Base-by-base conservation (phyloP, 1,139 yeast genomes). In the Debaryomyces nepalensis region DNA sequence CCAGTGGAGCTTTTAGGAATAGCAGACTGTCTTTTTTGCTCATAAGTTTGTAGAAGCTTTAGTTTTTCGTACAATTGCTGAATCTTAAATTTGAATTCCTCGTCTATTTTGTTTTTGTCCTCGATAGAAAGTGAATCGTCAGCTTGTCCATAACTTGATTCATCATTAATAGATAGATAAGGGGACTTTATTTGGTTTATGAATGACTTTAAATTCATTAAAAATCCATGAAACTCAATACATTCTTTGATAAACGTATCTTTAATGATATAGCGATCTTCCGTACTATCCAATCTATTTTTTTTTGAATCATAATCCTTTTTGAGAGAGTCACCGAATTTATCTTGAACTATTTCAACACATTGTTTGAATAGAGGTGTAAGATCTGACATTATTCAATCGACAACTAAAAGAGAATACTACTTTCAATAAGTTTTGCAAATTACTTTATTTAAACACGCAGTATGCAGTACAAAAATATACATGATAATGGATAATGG, bases 181-280 rank as follows among this genome's bases (percentile, higher is more conserved):
- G 70, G 63, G 2, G 74, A 62, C 43, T 69, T 70, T 12, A 80
- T 62, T 11, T 69, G 67, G 5, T 47, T 49, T 1, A 79, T 51
- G 36, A 79, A 73, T 18, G 50, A 57, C 37, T 67, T 63, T 30
- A 82, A 57, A 31, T 69, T 70, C 7, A 54, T 55, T 11, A 79
- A 54, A 39, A 73, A 70, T 6, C 52, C 46, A 51, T 75, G 69
- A 36, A 81, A 64, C 39, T 77, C 79, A 4, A 53, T 46, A 32
- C 80, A 64, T 52, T 82, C 87, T 41, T 72, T 67, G 31, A 69
- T 57, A 54, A 82, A 82, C 0, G 84, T 66, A 48, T 82, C 88
- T 11, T 65, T 54, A 11, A 78, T 52, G 1, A 47, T 36, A 40
- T 55, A 61, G 32, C 50, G 50, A 7, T 43, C 36, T 4, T 30